phyloP scores from a whole-genome alignment of 768 basidiomycete species.

The Psilocybe tampanensis region DNA sequence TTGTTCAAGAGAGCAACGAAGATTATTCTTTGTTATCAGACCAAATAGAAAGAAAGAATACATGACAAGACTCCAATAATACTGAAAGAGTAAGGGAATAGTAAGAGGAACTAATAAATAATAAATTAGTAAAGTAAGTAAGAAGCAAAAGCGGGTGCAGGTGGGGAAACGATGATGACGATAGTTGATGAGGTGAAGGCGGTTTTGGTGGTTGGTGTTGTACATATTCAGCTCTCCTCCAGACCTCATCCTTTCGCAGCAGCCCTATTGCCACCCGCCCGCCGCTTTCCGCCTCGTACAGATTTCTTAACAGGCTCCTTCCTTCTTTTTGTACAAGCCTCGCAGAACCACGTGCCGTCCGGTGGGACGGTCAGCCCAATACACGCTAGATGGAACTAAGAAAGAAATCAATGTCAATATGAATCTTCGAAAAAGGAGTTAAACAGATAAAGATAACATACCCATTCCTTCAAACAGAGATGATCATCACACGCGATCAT shows the following conservation, averaged over 20 bases:
- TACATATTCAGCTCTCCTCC: neutral
- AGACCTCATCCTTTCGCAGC: slow-evolving; percentile 23
- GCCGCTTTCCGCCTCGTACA: slow-evolving; percentile 55
- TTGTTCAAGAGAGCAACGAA: neutral
- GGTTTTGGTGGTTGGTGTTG: neutral
- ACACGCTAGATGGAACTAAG: slow-evolving; percentile 80
- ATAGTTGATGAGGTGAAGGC: too few relatives aligned
- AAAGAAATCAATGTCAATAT: slow-evolving; percentile 9
- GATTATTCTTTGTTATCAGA: neutral
- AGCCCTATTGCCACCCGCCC: slow-evolving; percentile 32
- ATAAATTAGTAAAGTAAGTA: slow-evolving; percentile 20
- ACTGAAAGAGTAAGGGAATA: slow-evolving; percentile 7
- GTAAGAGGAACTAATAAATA: slow-evolving; percentile 20
- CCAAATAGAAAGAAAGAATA: slow-evolving; percentile 1
- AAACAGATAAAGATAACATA: slow-evolving; percentile 42
- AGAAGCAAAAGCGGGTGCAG: neutral
- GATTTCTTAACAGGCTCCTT: slow-evolving; percentile 52
- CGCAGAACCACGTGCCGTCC: slow-evolving; percentile 77
- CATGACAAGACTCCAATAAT: slow-evolving; percentile 5
- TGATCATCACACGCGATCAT: slow-evolving; percentile 94
- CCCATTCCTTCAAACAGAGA: slow-evolving; percentile 88
- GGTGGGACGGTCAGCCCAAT: slow-evolving; percentile 69
- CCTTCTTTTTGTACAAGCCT: slow-evolving; percentile 61
- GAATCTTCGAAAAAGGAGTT: slow-evolving; percentile 5
- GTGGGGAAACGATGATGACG: neutral